These are phyloP conservation scores for Gloeopeniophorella convolvens DNA, from an alignment of 768 basidiomycete genomes.

Conservation along the genomic window DNA sequence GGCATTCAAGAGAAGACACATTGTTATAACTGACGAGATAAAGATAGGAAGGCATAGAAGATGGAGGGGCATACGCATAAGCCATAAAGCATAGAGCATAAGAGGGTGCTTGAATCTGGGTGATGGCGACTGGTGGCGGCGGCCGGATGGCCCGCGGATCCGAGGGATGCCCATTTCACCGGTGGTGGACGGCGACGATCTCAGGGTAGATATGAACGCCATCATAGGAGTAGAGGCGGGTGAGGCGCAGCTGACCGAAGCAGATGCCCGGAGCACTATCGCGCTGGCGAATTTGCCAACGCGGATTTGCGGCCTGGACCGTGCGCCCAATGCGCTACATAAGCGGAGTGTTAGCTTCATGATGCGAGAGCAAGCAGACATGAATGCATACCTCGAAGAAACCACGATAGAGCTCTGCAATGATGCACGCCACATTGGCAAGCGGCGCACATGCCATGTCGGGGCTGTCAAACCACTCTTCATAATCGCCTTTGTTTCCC, in stretches of 20 bases:
- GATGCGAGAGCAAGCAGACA: not conserved
- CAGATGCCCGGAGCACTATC: conserved; percentile 2
- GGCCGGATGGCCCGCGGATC: too few species aligned
- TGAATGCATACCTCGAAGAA: conserved; percentile 1
- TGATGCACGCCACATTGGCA: not conserved
- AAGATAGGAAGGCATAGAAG: too few species aligned
- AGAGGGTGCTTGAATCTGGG: too few species aligned
- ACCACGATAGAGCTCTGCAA: conserved; percentile 8
- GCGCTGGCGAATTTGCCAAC: conserved; percentile 10
- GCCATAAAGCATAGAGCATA: too few species aligned
- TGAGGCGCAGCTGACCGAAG: conserved; percentile 13
- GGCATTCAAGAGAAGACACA: too few species aligned
- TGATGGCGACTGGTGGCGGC: too few species aligned
- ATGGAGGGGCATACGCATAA: too few species aligned
- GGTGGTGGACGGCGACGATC: conserved; percentile 11
- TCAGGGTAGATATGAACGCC: conserved; percentile 8
- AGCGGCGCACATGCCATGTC: conserved; percentile 9
- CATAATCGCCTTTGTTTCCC: conserved; percentile 6
- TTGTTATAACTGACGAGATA: too few species aligned
- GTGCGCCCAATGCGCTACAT: conserved; percentile 11
- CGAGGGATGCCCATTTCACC: too few species aligned
- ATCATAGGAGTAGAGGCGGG: conserved; percentile 14
- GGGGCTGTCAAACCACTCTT: conserved; percentile 9
- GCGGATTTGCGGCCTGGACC: not conserved
- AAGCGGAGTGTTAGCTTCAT: not conserved